Base-by-base conservation (phyloP, 2,329 filamentous ascomycete genomes). In the Trichoderma brevicompactum region DNA sequence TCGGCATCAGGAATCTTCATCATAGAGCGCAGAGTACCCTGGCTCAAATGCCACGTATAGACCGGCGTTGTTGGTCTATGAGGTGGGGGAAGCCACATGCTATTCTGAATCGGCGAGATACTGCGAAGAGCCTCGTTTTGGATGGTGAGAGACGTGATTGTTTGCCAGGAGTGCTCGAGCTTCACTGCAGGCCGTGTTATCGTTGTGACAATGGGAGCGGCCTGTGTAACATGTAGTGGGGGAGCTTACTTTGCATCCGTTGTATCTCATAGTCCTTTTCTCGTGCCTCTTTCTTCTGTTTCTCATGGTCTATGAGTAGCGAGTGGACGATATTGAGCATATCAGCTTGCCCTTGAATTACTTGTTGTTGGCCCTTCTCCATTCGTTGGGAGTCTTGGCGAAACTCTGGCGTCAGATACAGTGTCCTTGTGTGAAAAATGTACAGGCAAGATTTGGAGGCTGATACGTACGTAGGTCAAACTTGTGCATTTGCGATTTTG, bases 241-340 rank as follows among this genome's bases (percentile, higher is more conserved):
- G 2, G 23, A 5, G 23, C 46, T 49, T 13, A 49, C 46, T 15
- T 15, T 49, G 46, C 28, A 56, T 64, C 28, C 19, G 60, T 19
- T 40, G 52, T 19, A 53, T 66, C 60, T 56, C 53, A 5, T 28
- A 17, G 2, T 55, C 53, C 2, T 41, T 55, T 23, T 56, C 23
- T 3, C 34, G 53, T 6, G 6, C 36, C n/a, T 56, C 53, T 38
- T 56, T 43, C 53, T 56, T 56, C 28, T 56, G 34, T 19, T 56
- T 56, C 53, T 56, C 53, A 28, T 56, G 44, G 38, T 59, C 34
- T 59, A 48, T 8, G 9, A 38, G 36, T 34, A 61, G 19, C 36
- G 55, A 38, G 43, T 17, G 65, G 44, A 61, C 66, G 2, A 63
- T 46, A 17, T 58, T 59, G 3, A 28, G 17, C 12, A 43, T 40